Evolutionary conservation across 495 filamentous ascomycete genomes (phyloP), one percentile per base, ranked within the genome.

Genomic region (Cudoniella acicularis): DNA sequence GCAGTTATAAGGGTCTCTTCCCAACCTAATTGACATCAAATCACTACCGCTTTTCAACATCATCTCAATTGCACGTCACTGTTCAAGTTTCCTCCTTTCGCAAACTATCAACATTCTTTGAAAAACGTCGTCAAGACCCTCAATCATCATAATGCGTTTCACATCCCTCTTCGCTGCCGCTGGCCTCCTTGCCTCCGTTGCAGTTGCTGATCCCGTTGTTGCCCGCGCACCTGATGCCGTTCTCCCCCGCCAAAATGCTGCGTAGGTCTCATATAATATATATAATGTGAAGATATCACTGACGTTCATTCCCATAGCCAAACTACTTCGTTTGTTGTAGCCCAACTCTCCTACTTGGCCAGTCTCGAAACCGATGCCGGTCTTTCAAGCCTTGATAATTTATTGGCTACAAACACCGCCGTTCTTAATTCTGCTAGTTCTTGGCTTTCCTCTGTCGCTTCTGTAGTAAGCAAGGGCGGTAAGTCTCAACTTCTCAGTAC

Each of bases 191-290:
- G 42, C 26, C 21, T 24, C 46, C 17, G 20, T 49, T 42, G 13
- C 43, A 3, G 16, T 49, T 22, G 54, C 54, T 13, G 11, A 21
- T 3, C 52, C 52, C 6, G 52, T 30, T 13, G 30, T 13, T 36
- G 30, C 13, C 30, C 30, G n/a, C n/a, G n/a, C n/a, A n/a, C n/a
- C 30, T 6, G 30, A 36, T 6, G 30, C 30, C 30, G 13, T 6
- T 13, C 30, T 36, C 30, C 30, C 30, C n/a, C 52, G 22, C 1
- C 52, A 54, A 54, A 54, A 16, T 24, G 22, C 52, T 43, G 52
- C 52, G 52, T 54, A 23, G 43, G 49, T 52, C 6, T 27, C 16
- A n/a, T n/a, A n/a, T n/a, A n/a, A n/a, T n/a, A n/a, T n/a, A n/a
- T n/a, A n/a, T n/a, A n/a, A n/a, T n/a, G n/a, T n/a, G n/a, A n/a